Evolutionary conservation across 768 basidiomycete species (phyloP).

Genomic region (Cubamyces sp.): DNA sequence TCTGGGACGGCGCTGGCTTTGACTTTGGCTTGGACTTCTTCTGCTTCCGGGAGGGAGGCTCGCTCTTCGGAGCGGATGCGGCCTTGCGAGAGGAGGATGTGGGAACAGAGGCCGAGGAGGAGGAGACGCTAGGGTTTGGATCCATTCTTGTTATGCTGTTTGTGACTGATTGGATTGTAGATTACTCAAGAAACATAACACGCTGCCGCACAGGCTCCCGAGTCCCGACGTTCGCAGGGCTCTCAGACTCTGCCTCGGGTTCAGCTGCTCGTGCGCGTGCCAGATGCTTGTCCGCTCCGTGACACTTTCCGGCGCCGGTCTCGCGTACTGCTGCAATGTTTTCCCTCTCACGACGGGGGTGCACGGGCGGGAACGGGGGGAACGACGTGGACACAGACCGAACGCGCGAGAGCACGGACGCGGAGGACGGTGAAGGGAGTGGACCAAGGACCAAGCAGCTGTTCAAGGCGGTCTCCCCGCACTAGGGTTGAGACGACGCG

Average conservation of each 20-base stretch:
- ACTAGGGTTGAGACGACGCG: conserved; percentile 6
- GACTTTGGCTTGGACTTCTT: conserved; percentile 17
- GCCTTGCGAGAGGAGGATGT: conserved; percentile 22
- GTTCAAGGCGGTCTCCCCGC: conserved; percentile 6
- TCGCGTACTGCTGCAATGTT: neutral
- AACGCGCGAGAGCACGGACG: neutral
- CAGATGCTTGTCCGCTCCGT: too few relatives aligned
- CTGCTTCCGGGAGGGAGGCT: conserved; percentile 18
- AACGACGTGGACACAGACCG: neutral
- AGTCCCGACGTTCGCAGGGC: conserved; percentile 14
- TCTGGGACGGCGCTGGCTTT: conserved; percentile 1
- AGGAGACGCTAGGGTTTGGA: conserved; percentile 20
- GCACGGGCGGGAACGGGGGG: neutral
- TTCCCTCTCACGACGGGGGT: neutral
- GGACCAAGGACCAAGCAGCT: neutral
- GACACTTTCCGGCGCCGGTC: neutral
- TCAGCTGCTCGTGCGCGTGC: too few relatives aligned
- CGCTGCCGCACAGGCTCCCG: conserved; percentile 19
- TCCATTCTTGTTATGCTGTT: conserved; percentile 28
- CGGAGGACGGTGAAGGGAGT: neutral
- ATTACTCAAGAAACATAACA: conserved; percentile 22
- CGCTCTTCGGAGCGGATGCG: conserved; percentile 19
- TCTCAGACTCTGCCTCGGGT: too few relatives aligned
- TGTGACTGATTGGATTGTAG: conserved; percentile 24
- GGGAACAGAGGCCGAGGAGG: conserved; percentile 21